These are phyloP conservation scores for Parsonsia alboflavescens DNA, from an alignment of 257 asterid species.

Conservation along the genomic window DNA sequence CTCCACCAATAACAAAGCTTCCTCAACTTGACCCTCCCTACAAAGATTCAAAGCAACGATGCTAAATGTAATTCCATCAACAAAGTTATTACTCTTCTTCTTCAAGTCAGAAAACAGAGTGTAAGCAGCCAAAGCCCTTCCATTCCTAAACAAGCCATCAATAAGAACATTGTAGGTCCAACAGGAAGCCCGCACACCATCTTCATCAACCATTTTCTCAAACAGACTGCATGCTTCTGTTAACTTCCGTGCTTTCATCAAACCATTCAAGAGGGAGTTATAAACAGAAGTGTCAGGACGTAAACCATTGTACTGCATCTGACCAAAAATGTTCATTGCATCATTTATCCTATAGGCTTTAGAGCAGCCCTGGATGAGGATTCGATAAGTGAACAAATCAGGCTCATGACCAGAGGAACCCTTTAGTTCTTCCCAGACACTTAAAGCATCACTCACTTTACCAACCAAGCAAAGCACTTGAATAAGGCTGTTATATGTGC, in stretches of 20 bases:
- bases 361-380: constrained; percentile 78
- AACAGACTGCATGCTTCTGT: constrained; percentile 76
- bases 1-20: constrained; percentile 72
- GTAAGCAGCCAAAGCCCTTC: constrained; percentile 77
- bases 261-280: constrained; percentile 80
- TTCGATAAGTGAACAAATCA: constrained; percentile 70
- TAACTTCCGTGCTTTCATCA: constrained; percentile 72
- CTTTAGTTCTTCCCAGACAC: constrained; percentile 88
- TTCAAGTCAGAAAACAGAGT: constrained; percentile 78
- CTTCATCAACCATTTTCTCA: constrained; percentile 84
- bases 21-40: constrained; percentile 56
- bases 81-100: constrained; percentile 66
- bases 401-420: constrained; percentile 81
- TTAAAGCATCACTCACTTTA: constrained; percentile 70
- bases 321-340: constrained; percentile 60
- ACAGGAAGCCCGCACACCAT: constrained; percentile 69
- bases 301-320: constrained; percentile 69
- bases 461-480: constrained; percentile 82
- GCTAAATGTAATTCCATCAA: constrained; percentile 74
- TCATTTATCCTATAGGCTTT: constrained; percentile 61
- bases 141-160: constrained; percentile 76
- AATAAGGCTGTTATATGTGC: constrained; percentile 85
- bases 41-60: constrained; percentile 67
- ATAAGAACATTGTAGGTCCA: constrained; percentile 90
- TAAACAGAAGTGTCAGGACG: constrained; percentile 60